phyloP scores from a whole-genome alignment of 257 asterid species.

The Verbena officinalis region DNA sequence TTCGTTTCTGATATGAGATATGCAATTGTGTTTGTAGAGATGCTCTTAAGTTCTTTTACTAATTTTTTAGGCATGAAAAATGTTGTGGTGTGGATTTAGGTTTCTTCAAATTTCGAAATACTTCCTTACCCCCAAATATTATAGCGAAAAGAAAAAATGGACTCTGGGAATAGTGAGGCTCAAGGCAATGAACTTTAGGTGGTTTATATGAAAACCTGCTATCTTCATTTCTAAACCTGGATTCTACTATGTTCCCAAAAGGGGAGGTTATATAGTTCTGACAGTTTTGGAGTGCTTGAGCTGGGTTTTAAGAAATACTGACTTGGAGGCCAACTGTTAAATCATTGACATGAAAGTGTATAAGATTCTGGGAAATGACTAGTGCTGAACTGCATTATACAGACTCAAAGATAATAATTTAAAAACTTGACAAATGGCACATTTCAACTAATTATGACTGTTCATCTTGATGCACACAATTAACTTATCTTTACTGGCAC shows the following conservation, averaged over 20 bases:
- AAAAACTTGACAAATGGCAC: no score
- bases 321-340: not conserved
- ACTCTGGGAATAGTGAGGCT: not conserved
- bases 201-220: not conserved
- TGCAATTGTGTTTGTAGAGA: not conserved
- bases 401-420: no score
- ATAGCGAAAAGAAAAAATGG: slow-evolving; percentile 3
- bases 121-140: no score
- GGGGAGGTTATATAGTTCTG: not conserved
- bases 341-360: not conserved
- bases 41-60: not conserved
- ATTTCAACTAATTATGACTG: not conserved
- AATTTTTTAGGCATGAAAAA: not conserved
- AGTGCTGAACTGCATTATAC: no score
- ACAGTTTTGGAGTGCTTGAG: not conserved
- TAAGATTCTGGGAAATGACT: no score
- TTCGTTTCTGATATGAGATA: not conserved
- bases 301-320: not conserved
- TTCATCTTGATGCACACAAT: not conserved
- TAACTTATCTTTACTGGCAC: slow-evolving; percentile 5
- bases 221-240: not conserved
- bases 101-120: slow-evolving; percentile 2
- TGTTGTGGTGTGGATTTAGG: slow-evolving; percentile 20
- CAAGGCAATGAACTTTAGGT: not conserved
- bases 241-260: not conserved